phyloP scores from a whole-genome alignment of 139 green algal species.

The Pleodorina starrii region DNA sequence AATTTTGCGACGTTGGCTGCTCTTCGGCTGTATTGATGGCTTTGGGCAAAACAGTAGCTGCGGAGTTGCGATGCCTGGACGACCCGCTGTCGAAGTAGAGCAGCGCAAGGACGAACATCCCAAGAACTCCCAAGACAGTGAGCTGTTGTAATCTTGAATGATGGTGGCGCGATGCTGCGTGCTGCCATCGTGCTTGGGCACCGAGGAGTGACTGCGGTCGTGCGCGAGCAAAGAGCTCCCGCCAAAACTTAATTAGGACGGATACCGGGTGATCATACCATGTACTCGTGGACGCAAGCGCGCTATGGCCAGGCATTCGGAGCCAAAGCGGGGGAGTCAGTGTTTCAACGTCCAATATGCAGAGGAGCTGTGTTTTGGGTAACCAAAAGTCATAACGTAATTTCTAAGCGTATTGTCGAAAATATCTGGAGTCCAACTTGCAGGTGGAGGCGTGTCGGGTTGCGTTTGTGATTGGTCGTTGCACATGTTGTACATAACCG shows the following conservation, averaged over 20 bases:
- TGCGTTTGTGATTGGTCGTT: too few relatives aligned
- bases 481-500: too few relatives aligned
- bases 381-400: neutral
- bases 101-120: neutral
- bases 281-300: neutral
- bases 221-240: neutral
- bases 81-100: conserved; percentile 32
- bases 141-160: neutral
- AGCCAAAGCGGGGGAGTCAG: neutral
- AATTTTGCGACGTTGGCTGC: neutral
- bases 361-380: neutral
- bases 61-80: neutral
- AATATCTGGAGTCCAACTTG: too few relatives aligned
- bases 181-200: conserved; percentile 11
- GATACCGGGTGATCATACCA: neutral
- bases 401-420: too few relatives aligned
- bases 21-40: neutral
- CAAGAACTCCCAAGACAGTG: neutral
- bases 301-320: conserved; percentile 13
- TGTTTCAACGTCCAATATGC: neutral
- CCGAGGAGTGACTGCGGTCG: neutral
- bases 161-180: neutral
- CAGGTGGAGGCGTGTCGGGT: too few relatives aligned
- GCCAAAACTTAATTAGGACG: neutral
- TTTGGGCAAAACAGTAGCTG: neutral